Evolutionary conservation across 78 protist species (phyloP).

Genomic region (Anaeramoeba ignava): DNA sequence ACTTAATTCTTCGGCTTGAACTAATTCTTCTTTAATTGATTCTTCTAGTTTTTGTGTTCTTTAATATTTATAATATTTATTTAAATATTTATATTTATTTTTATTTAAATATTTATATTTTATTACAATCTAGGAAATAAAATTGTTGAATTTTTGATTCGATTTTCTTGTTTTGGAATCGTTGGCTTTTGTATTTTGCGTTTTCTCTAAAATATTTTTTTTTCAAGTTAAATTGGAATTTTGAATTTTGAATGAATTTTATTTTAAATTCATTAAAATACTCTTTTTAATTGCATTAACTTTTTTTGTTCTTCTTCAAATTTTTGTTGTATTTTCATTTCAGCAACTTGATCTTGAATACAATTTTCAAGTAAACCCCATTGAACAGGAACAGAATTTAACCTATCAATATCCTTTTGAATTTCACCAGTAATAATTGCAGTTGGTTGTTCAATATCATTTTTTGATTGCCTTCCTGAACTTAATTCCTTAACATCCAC

Average conservation of each 20-base stretch:
- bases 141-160: neutral
- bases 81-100: neutral
- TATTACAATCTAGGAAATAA: neutral
- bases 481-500: no score
- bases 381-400: neutral
- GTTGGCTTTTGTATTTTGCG: neutral
- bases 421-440: neutral
- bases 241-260: neutral
- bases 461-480: no score
- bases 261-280: neutral
- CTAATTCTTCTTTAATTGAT: neutral
- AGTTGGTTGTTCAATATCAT: no score
- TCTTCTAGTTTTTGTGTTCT: neutral
- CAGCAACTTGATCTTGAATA: neutral
- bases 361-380: neutral
- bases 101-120: neutral
- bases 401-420: neutral
- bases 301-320: neutral
- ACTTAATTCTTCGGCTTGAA: neutral
- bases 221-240: neutral
- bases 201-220: neutral
- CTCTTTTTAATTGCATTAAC: neutral
- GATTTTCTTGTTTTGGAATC: neutral
- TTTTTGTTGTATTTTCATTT: neutral
- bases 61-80: neutral